Conservation (phyloP, 1,139 yeast genomes). For the Pichia inconspicua region DNA sequence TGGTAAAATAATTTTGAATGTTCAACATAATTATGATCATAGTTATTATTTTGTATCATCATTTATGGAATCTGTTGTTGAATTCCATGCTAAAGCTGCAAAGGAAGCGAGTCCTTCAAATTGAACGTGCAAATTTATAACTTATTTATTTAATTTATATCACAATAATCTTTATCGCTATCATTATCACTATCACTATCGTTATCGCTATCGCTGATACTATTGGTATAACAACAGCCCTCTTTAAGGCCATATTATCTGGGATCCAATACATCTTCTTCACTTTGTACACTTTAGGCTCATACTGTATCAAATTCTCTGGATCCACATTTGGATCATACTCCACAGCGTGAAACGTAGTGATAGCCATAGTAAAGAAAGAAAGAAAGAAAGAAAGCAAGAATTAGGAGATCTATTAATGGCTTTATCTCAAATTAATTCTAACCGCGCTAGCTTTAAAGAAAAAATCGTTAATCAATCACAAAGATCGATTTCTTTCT, state of each 20-base stretch:
- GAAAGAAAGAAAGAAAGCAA: too few species aligned
- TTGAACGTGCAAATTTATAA: not conserved
- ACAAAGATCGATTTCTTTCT: too few species aligned
- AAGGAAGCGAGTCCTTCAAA: not conserved
- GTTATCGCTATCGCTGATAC: not conserved
- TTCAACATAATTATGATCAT: conserved; percentile 85
- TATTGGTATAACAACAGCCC: too few species aligned
- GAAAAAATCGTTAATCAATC: too few species aligned
- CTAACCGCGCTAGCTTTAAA: too few species aligned
- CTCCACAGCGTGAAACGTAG: conserved; percentile 10
- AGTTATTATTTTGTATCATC: conserved; percentile 79
- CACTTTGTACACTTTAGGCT: conserved; percentile 22
- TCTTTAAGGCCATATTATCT: too few species aligned
- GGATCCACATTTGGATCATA: conserved; percentile 22
- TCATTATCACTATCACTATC: not conserved
- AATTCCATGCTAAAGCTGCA: conserved; percentile 49
- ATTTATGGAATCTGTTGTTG: conserved; percentile 78
- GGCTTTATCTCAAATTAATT: too few species aligned
- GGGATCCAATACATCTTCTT: conserved; percentile 11
- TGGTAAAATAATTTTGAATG: conserved; percentile 50
- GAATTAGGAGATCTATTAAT: too few species aligned
- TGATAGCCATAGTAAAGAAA: not conserved
- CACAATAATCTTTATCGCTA: too few species aligned
- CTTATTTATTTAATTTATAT: not conserved
- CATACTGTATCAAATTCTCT: conserved; percentile 23